phyloP scores from a whole-genome alignment of 805 yeast genomes.

The Candida ascalaphidarum region DNA sequence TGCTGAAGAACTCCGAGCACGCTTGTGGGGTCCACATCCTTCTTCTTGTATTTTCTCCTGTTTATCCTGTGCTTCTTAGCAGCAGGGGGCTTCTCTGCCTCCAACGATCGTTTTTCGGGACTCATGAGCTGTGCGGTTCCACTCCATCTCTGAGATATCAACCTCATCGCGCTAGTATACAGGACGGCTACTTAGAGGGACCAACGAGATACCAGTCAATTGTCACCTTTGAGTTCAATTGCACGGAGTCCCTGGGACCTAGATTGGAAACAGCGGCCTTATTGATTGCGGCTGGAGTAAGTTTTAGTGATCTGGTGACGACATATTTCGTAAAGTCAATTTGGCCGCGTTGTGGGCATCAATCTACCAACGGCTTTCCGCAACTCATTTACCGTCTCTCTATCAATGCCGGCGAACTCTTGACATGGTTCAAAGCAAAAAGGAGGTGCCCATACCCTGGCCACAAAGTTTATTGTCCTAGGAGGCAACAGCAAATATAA shows the following conservation, averaged over 20 bases:
- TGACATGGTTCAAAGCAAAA: too few relatives aligned
- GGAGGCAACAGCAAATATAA: too few relatives aligned
- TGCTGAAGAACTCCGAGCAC: constrained; percentile 71
- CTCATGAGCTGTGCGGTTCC: background rate
- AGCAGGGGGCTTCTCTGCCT: constrained; percentile 6
- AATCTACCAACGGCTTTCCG: too few relatives aligned
- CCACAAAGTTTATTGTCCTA: too few relatives aligned
- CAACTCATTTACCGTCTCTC: too few relatives aligned
- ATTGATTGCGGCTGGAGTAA: too few relatives aligned
- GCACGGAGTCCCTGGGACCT: background rate
- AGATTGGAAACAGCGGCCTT: too few relatives aligned
- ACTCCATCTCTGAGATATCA: constrained; percentile 1
- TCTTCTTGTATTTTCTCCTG: constrained; percentile 49
- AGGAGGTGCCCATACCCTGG: too few relatives aligned
- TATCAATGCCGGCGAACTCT: too few relatives aligned
- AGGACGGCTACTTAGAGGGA: constrained; percentile 1
- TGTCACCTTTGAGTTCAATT: constrained; percentile 1
- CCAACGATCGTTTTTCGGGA: background rate
- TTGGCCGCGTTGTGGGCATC: too few relatives aligned
- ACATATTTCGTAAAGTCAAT: too few relatives aligned
- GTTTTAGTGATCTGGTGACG: too few relatives aligned
- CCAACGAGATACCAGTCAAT: background rate
- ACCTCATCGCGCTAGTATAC: constrained; percentile 5
- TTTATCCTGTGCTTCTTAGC: constrained; percentile 15
- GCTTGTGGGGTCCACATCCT: constrained; percentile 65